phyloP scores from a whole-genome alignment of 768 basidiomycete genomes.

The Lactarius akahatsu region DNA sequence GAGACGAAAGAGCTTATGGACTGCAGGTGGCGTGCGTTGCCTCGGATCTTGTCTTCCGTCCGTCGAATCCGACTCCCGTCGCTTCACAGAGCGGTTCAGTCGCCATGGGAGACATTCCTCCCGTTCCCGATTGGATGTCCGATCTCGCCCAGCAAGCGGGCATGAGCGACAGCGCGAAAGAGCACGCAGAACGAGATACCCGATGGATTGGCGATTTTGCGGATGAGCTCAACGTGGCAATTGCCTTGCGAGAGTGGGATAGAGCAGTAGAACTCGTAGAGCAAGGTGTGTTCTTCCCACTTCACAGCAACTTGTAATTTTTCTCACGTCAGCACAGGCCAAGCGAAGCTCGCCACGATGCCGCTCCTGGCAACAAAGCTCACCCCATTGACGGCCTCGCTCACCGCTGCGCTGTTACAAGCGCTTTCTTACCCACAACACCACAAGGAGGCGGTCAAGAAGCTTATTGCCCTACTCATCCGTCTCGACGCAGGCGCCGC shows the following conservation, averaged over 20 bases:
- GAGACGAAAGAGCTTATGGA: conserved; percentile 75
- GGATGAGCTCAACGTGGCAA: conserved; percentile 88
- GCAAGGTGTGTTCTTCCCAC: conserved; percentile 50
- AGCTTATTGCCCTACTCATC: conserved; percentile 67
- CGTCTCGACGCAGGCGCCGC: conserved; percentile 74
- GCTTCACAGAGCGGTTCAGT: conserved; percentile 37
- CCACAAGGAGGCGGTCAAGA: conserved; percentile 71
- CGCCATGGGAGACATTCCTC: conserved; percentile 44
- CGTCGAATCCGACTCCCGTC: background rate
- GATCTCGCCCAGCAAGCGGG: conserved; percentile 62
- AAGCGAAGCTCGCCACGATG: conserved; percentile 56
- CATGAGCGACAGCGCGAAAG: conserved; percentile 56
- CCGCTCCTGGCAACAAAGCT: conserved; percentile 60
- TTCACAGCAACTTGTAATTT: background rate
- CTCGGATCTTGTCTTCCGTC: conserved; percentile 2
- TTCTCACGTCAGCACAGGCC: conserved; percentile 41
- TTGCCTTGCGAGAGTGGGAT: conserved; percentile 86
- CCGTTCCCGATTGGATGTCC: conserved; percentile 75
- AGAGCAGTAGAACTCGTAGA: conserved; percentile 84
- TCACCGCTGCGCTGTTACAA: conserved; percentile 67
- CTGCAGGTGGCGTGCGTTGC: conserved; percentile 44
- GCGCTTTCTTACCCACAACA: conserved; percentile 74
- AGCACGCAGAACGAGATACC: conserved; percentile 75
- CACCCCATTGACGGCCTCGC: conserved; percentile 58
- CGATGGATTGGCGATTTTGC: conserved; percentile 91